Conservation (phyloP, 495 filamentous ascomycete genomes). For the Xylaria curta region DNA sequence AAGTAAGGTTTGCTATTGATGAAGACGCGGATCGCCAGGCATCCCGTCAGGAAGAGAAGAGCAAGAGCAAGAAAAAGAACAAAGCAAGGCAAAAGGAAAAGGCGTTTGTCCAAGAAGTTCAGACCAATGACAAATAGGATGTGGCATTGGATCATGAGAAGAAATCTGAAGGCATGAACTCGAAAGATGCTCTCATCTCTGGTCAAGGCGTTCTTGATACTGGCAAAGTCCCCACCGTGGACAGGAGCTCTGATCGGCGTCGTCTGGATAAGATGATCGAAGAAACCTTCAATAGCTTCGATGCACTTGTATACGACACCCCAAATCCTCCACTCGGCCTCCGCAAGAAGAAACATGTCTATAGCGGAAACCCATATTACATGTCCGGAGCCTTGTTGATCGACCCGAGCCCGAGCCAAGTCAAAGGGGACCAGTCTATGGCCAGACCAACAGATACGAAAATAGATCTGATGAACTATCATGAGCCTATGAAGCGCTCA, state of each 20-base stretch:
- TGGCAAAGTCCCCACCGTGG: neutral
- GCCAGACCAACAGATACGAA: neutral
- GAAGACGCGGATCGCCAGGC: neutral
- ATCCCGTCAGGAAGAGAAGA: neutral
- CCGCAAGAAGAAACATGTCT: neutral
- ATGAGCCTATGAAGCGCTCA: neutral
- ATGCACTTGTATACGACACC: conserved; percentile 19
- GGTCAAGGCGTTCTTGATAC: neutral
- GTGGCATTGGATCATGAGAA: conserved; percentile 22
- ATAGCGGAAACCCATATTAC: neutral
- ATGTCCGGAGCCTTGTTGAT: conserved; percentile 19
- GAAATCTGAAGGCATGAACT: neutral
- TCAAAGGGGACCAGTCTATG: neutral
- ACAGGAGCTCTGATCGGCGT: neutral
- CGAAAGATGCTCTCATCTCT: neutral
- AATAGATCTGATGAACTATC: neutral
- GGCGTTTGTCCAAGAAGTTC: neutral
- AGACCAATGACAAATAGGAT: conserved; percentile 29
- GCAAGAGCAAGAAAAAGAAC: neutral
- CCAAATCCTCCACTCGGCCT: neutral
- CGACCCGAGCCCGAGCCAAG: neutral
- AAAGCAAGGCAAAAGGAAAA: neutral
- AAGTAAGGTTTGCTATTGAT: conserved; percentile 2
- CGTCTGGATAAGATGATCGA: conserved; percentile 27
- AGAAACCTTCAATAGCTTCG: conserved; percentile 12